Base-by-base conservation (phyloP, 1,284 basidiomycete species). In the Abortiporus biennis region DNA sequence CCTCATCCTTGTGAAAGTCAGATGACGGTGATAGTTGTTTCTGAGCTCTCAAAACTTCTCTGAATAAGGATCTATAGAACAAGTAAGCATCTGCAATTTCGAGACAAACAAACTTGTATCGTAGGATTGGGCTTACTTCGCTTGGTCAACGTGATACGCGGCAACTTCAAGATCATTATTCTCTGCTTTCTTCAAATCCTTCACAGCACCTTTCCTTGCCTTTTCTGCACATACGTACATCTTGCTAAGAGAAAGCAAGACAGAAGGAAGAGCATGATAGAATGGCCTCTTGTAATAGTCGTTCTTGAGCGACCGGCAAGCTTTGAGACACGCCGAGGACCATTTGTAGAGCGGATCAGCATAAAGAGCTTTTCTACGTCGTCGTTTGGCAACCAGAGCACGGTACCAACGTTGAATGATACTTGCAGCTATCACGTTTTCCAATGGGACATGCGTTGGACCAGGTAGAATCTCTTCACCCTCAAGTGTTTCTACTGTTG, bases 261-360 rank as follows among this genome's bases (percentile, higher is more conserved):
- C 53, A 47, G 68, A 69, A 1, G 76, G 73, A 3, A 80, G 56
- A 4, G 72, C 68, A 1, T 74, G 74, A 2, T 76, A 60, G 53
- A 70, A 74, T 12, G 73, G 55, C 2, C 59, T 44, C 77, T 16
- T 45, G 50, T 9, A 47, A 51, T n/a, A n/a, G 19, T 44, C 48
- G n/a, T 65, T 60, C 8, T 48, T 8, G 9, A 36, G 20, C 12
- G 13, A 50, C 11, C 45, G 46, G 3, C 63, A 57, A 22, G 62
- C 54, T 24, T 56, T 46, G 17, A 64, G 40, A 46, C 64, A 78
- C 2, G 47, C 44, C 13, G 25, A 4, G 38, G 40, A 47, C 40
- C 46, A 47, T 4, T 40, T 43, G 3, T 15, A 5, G 4, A 42
- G 13, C 3, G 44, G 40, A 16, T 43, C 46, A 0, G 43, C n/a